Evolutionary conservation across 140 eudicot genomes (phyloP).

Genomic region (Senecio squalidus): DNA sequence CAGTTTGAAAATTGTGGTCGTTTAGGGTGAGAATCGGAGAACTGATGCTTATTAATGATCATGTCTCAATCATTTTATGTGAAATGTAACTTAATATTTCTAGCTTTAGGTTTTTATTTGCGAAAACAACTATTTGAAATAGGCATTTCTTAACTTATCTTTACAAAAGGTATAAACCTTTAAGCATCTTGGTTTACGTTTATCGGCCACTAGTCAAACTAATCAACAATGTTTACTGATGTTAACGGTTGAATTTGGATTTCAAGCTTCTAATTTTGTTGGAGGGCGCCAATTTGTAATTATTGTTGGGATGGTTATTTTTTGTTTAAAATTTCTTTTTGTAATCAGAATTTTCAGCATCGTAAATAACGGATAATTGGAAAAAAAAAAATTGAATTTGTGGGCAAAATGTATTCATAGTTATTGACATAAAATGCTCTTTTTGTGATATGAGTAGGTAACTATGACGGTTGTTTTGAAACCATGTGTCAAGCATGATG

Average conservation of each 20-base stretch:
- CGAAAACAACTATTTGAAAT: neutral
- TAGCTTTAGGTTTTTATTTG: neutral
- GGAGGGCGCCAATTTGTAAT: too few species aligned
- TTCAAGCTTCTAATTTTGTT: neutral
- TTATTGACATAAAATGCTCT: neutral
- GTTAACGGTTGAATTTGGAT: neutral
- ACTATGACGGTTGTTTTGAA: slow-evolving; percentile 3
- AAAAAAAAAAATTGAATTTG: too few species aligned
- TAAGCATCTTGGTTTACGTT: slow-evolving; percentile 4
- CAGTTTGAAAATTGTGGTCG: neutral
- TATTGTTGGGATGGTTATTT: neutral
- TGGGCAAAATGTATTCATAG: neutral
- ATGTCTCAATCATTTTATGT: neutral
- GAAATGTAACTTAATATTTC: neutral
- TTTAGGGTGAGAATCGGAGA: neutral
- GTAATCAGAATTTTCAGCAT: neutral
- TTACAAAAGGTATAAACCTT: neutral
- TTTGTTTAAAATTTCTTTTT: neutral
- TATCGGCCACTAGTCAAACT: neutral
- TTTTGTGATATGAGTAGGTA: slow-evolving; percentile 14
- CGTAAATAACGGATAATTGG: neutral
- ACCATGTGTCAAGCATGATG: slow-evolving; percentile 6
- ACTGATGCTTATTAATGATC: neutral
- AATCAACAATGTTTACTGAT: neutral
- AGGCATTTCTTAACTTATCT: neutral